phyloP scores from a whole-genome alignment of 179 eudicot species.

The Heliamphora pulchella region DNA sequence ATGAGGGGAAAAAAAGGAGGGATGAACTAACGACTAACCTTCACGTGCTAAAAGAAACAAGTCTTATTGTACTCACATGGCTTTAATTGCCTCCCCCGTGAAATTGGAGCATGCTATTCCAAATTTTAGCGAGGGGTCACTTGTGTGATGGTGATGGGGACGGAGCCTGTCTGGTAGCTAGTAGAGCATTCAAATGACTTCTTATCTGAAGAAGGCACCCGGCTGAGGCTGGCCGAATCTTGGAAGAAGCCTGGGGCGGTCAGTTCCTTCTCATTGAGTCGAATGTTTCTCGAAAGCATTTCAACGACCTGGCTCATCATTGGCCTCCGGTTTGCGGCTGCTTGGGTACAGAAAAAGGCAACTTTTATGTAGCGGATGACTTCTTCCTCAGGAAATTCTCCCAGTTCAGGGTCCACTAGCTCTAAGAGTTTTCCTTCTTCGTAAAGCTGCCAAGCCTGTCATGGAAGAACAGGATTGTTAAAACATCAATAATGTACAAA shows the following conservation, averaged over 20 bases:
- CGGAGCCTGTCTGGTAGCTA: conserved; percentile 52
- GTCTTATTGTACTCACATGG: background rate
- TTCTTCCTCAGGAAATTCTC: conserved; percentile 44
- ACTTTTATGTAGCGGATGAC: conserved; percentile 57
- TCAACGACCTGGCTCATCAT: conserved; percentile 72
- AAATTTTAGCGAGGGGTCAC: conserved; percentile 56
- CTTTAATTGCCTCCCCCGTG: background rate
- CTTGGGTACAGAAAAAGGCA: conserved; percentile 86
- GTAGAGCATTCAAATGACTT: conserved; percentile 33
- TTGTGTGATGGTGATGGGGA: conserved; percentile 48
- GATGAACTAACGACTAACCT: no score
- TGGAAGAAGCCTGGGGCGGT: conserved; percentile 62
- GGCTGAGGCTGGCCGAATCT: conserved; percentile 22
- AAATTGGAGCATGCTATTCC: background rate
- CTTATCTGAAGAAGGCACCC: conserved; percentile 20
- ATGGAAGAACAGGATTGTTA: conserved; percentile 14
- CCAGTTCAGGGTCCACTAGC: conserved; percentile 66
- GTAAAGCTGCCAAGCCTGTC: conserved; percentile 75
- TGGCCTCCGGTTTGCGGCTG: conserved; percentile 61
- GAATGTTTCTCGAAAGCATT: conserved; percentile 55
- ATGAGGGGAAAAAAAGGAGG: background rate
- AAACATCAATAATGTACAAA: background rate
- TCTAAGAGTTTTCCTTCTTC: conserved; percentile 62
- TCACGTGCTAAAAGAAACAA: background rate
- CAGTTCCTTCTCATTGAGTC: conserved; percentile 61